These are phyloP conservation scores for Moesziomyces antarcticus DNA, from an alignment of 1,284 basidiomycete species.

Conservation along the genomic window DNA sequence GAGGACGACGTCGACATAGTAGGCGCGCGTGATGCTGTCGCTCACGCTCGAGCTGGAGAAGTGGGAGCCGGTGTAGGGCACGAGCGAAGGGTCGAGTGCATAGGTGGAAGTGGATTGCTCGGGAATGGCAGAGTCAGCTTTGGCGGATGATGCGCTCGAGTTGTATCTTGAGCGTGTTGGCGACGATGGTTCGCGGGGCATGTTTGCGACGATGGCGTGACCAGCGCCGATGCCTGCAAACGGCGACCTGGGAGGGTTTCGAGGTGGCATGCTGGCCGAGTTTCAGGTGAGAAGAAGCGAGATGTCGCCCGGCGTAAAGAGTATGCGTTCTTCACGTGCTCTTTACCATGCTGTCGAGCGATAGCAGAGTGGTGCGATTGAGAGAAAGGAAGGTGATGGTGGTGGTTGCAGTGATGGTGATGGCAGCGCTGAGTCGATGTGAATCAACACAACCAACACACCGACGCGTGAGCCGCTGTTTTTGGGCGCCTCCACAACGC, in stretches of 20 bases:
- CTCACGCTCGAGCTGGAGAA: constrained; percentile 32
- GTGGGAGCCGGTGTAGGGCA: constrained; percentile 13
- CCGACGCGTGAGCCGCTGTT: no score
- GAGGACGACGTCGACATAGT: constrained; percentile 54
- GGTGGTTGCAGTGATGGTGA: no score
- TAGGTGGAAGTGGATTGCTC: constrained; percentile 12
- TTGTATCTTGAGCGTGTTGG: constrained; percentile 10
- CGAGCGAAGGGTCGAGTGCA: constrained; percentile 1
- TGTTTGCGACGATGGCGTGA: constrained; percentile 21
- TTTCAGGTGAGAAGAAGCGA: no score
- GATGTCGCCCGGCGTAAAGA: no score
- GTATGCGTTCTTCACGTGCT: neutral
- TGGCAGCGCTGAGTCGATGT: neutral
- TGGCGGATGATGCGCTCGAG: constrained; percentile 1
- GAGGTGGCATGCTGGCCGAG: constrained; percentile 20
- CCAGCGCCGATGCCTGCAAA: constrained; percentile 41
- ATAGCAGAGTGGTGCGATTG: no score
- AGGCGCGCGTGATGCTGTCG: constrained; percentile 45
- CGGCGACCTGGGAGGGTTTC: constrained; percentile 26
- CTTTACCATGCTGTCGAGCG: neutral
- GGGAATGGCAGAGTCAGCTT: constrained; percentile 8
- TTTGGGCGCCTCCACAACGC: no score
- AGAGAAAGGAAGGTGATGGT: no score
- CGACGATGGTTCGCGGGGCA: constrained; percentile 15
- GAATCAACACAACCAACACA: no score